Conservation (phyloP, 169 alveolate species). For the Babesia caballi region DNA sequence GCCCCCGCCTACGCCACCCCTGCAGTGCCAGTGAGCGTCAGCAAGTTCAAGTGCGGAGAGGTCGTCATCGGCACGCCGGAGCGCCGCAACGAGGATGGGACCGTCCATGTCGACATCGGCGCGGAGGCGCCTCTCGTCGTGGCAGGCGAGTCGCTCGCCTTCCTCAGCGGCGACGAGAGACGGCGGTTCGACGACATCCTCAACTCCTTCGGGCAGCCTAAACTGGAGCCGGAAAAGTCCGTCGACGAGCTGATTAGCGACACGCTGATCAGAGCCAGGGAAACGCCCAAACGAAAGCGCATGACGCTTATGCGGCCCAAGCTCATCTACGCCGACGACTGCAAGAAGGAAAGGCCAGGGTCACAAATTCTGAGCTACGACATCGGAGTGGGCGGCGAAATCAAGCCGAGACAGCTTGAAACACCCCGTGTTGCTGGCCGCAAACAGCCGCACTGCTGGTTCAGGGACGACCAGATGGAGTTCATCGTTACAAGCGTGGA, state of each 20-base stretch:
- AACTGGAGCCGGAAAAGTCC: not conserved
- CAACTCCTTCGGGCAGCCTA: not conserved
- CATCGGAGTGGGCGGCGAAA: slow-evolving; percentile 57
- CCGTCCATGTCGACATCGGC: slow-evolving; percentile 58
- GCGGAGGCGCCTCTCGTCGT: slow-evolving; percentile 45
- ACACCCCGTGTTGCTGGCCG: slow-evolving; percentile 5
- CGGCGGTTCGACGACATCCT: slow-evolving; percentile 12
- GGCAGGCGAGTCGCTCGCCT: slow-evolving; percentile 27
- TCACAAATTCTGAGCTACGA: slow-evolving; percentile 18
- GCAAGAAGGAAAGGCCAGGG: not conserved
- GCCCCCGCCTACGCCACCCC: slow-evolving; percentile 12
- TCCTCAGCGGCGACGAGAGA: slow-evolving; percentile 33
- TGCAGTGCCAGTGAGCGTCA: slow-evolving; percentile 2
- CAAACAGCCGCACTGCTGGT: slow-evolving; percentile 35
- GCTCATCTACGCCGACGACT: slow-evolving; percentile 37
- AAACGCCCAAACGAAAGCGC: slow-evolving; percentile 41
- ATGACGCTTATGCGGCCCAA: slow-evolving; percentile 38
- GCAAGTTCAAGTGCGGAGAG: slow-evolving; percentile 52
- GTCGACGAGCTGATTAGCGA: slow-evolving; percentile 28
- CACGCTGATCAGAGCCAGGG: slow-evolving; percentile 24
- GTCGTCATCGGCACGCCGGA: slow-evolving; percentile 42
- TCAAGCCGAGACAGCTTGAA: slow-evolving; percentile 30
- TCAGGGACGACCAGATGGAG: slow-evolving; percentile 55
- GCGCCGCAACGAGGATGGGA: slow-evolving; percentile 51
- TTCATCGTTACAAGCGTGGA: slow-evolving; percentile 47